Evolutionary conservation across 106 monocot species (phyloP), one percentile per base, ranked within the genome.

Genomic region (Platanthera zijinensis): DNA sequence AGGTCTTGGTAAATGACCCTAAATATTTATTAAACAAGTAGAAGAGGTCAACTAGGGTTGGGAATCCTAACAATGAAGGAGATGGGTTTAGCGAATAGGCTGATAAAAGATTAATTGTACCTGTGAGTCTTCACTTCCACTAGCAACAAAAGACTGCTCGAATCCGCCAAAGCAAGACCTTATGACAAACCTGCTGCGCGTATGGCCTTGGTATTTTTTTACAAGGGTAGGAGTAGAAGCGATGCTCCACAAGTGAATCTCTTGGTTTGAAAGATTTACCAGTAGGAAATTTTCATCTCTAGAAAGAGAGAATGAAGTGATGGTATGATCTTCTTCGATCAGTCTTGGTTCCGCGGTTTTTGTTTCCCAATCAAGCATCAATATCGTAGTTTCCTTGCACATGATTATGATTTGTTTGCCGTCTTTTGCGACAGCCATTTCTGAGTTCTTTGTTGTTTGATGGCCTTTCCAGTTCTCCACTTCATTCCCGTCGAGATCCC

Each of bases 71-170:
- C 39, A 3, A 39, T 2, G 39, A 39, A 39, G 3, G 39, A 39
- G 39, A 39, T 39, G 39, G 39, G 39, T 1, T 39, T 39, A 39
- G 39, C 0, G 3, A 39, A 39, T 39, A 39, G 39, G 39, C 39
- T 39, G 39, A 39, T 39, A 39, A 30, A 66, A 12, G 11, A 2
- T 66, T 32, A 66, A 66, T 50, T 21, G 69, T 89, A 91, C 94
- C 94, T 84, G 87, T 69, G 94, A 94, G 87, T 94, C 91, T 83
- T 94, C 94, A 80, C 90, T 91, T 67, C 94, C 94, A 80, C 94
- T 91, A 18, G 89, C 94, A 82, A 94, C 81, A 56, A 91, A 94
- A 53, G 80, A 78, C 56, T 91, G 82, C 5, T 87, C 80, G 28
- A 77, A 76, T 76, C 94, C 94, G 11, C 94, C 94, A 84, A 94